These are phyloP conservation scores for Neoarthrinium moseri DNA, from an alignment of 2,329 filamentous ascomycete species.

Conservation along the genomic window DNA sequence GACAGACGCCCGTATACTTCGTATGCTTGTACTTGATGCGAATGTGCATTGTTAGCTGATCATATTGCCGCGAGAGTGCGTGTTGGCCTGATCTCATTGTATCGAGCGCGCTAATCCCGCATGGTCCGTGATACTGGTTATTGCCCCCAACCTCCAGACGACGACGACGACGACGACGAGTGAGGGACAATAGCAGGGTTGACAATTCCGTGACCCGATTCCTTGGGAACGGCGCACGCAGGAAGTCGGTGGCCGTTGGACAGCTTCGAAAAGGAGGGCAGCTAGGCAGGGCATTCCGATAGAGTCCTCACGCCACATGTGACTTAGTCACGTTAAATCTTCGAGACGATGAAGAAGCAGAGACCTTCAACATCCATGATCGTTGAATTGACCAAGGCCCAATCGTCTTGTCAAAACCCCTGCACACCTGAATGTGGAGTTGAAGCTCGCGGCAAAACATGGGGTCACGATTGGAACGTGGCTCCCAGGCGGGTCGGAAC, in stretches of 20 bases:
- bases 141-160: slow-evolving; percentile 14
- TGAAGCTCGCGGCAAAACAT: slow-evolving; percentile 18
- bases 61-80: too few relatives aligned
- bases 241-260: slow-evolving; percentile 3
- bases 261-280: neutral
- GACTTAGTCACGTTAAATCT: slow-evolving; percentile 29
- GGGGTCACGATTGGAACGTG: slow-evolving; percentile 28
- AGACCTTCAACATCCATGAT: slow-evolving; percentile 14
- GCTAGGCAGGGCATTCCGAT: neutral
- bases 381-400: slow-evolving; percentile 19
- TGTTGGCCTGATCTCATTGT: neutral
- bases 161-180: neutral
- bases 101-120: slow-evolving; percentile 16
- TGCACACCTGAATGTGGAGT: slow-evolving; percentile 26
- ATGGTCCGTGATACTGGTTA: slow-evolving; percentile 11
- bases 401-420: slow-evolving; percentile 26
- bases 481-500: slow-evolving; percentile 15
- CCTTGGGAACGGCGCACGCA: neutral
- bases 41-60: too few relatives aligned
- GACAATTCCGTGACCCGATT: slow-evolving; percentile 10
- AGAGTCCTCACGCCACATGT: slow-evolving; percentile 24
- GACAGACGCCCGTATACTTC: neutral
- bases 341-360: slow-evolving; percentile 12
- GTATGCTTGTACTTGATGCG: neutral
- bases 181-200: slow-evolving; percentile 1